These are phyloP conservation scores for Coemansia aciculifera DNA, from an alignment of 192 early-diverging fungal genomes.

Conservation along the genomic window DNA sequence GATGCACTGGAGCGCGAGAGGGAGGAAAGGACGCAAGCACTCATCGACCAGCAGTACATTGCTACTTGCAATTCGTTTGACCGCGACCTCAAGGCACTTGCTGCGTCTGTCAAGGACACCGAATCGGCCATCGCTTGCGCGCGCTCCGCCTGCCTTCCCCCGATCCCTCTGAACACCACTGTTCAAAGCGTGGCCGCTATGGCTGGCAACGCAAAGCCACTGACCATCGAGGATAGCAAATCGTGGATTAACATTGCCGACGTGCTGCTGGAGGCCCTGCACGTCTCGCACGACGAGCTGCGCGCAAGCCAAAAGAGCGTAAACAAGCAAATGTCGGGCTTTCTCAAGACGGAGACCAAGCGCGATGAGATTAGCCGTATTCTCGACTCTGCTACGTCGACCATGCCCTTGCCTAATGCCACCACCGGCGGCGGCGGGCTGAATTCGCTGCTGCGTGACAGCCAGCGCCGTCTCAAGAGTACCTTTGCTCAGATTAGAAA, in stretches of 20 bases:
- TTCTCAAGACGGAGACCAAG: conserved; percentile 41
- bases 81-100: conserved; percentile 37
- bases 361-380: conserved; percentile 43
- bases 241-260: conserved; percentile 43
- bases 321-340: conserved; percentile 18
- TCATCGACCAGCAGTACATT: conserved; percentile 45
- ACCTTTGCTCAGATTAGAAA: conserved; percentile 16
- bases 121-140: conserved; percentile 26
- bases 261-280: conserved; percentile 42
- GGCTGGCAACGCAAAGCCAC: conserved; percentile 15
- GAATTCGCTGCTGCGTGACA: conserved; percentile 47
- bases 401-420: conserved; percentile 16
- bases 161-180: conserved; percentile 35
- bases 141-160: conserved; percentile 32
- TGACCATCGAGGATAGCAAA: conserved; percentile 45
- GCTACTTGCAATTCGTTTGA: conserved; percentile 48
- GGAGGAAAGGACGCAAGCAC: conserved; percentile 22
- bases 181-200: conserved; percentile 24
- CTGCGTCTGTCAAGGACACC: conserved; percentile 22
- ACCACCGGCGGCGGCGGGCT: conserved; percentile 28
- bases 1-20: conserved; percentile 24
- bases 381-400: conserved; percentile 15
- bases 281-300: conserved; percentile 44
- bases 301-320: conserved; percentile 35
- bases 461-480: conserved; percentile 34